These are phyloP conservation scores for Aureobasidium namibiae DNA, from an alignment of 2,329 filamentous ascomycete species.

Conservation along the genomic window DNA sequence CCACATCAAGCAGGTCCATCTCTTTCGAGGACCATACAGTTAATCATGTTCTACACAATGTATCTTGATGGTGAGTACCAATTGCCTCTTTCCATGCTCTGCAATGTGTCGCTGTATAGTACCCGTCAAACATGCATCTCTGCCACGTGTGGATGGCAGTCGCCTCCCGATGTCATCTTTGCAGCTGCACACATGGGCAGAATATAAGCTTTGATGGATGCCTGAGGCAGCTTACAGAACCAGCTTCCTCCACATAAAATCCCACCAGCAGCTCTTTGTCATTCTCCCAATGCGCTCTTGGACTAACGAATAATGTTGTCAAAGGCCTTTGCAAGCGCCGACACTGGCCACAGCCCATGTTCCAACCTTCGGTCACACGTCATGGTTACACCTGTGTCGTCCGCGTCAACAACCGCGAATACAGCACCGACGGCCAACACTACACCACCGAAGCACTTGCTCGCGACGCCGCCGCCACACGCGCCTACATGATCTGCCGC, in stretches of 20 bases:
- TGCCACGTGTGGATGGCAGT: background rate
- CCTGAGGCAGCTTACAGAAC: background rate
- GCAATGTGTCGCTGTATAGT: background rate
- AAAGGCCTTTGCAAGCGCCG: slow-evolving; percentile 94
- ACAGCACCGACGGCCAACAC: slow-evolving; percentile 71
- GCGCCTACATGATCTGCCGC: slow-evolving; percentile 93
- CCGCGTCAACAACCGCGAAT: slow-evolving; percentile 91
- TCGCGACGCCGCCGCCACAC: slow-evolving; percentile 88
- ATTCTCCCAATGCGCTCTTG: too few relatives aligned
- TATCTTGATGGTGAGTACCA: slow-evolving; percentile 12
- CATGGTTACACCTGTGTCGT: slow-evolving; percentile 83
- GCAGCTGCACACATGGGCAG: background rate
- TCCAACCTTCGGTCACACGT: slow-evolving; percentile 68
- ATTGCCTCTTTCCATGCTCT: background rate
- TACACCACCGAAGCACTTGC: slow-evolving; percentile 77
- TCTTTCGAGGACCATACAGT: background rate
- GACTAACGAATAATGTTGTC: too few relatives aligned
- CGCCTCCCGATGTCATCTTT: background rate
- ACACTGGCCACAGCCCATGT: slow-evolving; percentile 85
- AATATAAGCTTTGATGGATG: background rate
- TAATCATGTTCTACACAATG: slow-evolving; percentile 12
- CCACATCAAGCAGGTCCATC: slow-evolving; percentile 3
- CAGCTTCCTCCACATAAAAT: too few relatives aligned
- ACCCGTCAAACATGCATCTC: background rate
- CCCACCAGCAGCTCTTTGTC: too few relatives aligned